A percentile compares a stretch with the other conserved stretches of the same genome.
These are phyloP conservation scores for Fusarium miscanthi DNA, from an alignment of 2,329 filamentous ascomycete genomes.

Conservation along the genomic window DNA sequence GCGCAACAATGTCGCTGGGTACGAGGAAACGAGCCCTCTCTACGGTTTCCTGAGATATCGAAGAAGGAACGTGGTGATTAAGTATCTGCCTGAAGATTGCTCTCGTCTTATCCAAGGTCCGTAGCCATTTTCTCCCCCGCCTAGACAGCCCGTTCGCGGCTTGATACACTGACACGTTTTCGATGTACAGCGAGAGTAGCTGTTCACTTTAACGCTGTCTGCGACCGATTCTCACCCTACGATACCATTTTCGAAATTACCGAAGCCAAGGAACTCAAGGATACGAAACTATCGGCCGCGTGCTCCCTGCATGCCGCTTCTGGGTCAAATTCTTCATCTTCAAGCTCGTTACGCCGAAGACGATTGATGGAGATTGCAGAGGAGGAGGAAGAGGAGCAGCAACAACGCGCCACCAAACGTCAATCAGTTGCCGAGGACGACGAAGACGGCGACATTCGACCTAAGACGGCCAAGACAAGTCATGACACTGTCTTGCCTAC, in stretches of 20 bases:
- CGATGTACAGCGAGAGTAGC: slow-evolving; percentile 77
- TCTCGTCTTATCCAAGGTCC: slow-evolving; percentile 92
- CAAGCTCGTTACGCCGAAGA: slow-evolving; percentile 79
- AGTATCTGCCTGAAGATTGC: slow-evolving; percentile 90
- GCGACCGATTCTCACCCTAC: slow-evolving; percentile 82
- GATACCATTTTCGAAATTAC: slow-evolving; percentile 85
- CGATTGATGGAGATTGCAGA: slow-evolving; percentile 94
- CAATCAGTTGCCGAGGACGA: slow-evolving; percentile 66
- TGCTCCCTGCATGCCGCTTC: slow-evolving; percentile 91
- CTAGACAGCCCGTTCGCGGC: not conserved
- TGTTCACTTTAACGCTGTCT: slow-evolving; percentile 75
- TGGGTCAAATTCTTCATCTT: slow-evolving; percentile 85
- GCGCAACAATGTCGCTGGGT: slow-evolving; percentile 79
- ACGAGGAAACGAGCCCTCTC: slow-evolving; percentile 86
- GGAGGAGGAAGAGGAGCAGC: slow-evolving; percentile 81
- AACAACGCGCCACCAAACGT: slow-evolving; percentile 67
- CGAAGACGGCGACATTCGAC: slow-evolving; percentile 51
- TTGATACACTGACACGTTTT: slow-evolving; percentile 28
- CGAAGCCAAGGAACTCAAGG: slow-evolving; percentile 81
- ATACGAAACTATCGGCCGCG: slow-evolving; percentile 86
- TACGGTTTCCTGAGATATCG: slow-evolving; percentile 94
- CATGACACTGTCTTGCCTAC: slow-evolving; percentile 35
- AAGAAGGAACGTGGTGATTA: slow-evolving; percentile 89
- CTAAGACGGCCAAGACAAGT: slow-evolving; percentile 47
- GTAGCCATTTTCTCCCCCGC: slow-evolving; percentile 44